phyloP scores from a whole-genome alignment of 768 basidiomycete genomes.

The Pulveroboletus frians region DNA sequence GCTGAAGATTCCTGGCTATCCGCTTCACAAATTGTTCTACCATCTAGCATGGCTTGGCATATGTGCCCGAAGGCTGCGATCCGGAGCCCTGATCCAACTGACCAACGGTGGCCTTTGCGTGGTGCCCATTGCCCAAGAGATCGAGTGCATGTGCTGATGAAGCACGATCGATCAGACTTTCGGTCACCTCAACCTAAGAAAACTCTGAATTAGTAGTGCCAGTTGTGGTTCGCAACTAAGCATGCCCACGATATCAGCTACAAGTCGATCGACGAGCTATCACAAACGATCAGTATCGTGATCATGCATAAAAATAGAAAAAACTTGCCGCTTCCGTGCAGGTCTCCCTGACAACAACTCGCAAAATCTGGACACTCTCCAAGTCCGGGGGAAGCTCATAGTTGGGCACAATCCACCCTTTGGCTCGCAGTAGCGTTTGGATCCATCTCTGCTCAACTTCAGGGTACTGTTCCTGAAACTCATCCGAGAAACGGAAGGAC shows the following conservation, averaged over 20 bases:
- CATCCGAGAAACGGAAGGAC: conserved; percentile 51
- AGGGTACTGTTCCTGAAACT: conserved; percentile 48
- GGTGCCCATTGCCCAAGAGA: conserved; percentile 31
- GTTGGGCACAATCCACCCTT: conserved; percentile 57
- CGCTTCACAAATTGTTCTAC: neutral
- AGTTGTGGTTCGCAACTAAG: neutral
- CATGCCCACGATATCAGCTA: conserved; percentile 61
- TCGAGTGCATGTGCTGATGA: conserved; percentile 51
- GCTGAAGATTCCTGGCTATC: neutral
- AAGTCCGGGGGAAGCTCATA: conserved; percentile 53
- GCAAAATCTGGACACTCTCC: conserved; percentile 50
- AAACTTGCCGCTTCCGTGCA: conserved; percentile 44
- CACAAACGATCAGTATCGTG: conserved; percentile 21
- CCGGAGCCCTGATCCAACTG: conserved; percentile 46
- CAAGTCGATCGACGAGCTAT: conserved; percentile 58
- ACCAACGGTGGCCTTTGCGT: conserved; percentile 34
- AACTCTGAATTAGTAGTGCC: neutral
- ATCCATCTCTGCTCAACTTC: conserved; percentile 56
- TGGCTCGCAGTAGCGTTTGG: conserved; percentile 43
- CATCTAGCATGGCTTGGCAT: conserved; percentile 57
- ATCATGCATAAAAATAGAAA: conserved; percentile 32
- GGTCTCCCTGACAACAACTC: conserved; percentile 57
- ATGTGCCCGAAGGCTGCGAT: conserved; percentile 53
- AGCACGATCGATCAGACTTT: conserved; percentile 44
- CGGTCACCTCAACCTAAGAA: conserved; percentile 57